Conservation (phyloP, 148 eudicot genomes). For the Rhododendron henanense region DNA sequence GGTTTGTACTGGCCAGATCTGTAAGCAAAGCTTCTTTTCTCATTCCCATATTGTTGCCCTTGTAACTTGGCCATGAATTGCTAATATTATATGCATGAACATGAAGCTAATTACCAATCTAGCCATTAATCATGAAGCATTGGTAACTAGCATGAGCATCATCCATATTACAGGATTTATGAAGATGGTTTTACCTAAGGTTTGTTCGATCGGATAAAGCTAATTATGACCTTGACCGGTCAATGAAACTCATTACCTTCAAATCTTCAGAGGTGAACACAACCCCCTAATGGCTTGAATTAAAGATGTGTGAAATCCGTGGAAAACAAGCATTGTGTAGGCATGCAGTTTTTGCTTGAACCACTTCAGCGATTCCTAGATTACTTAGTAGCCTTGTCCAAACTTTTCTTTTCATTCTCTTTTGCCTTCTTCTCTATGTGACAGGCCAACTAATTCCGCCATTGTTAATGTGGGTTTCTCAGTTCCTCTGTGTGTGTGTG, state of each 20-base stretch:
- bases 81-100: not conserved
- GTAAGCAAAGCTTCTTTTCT: not conserved
- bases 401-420: not conserved
- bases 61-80: not conserved
- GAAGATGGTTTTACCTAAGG: not conserved
- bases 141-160: constrained; percentile 1
- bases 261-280: not conserved
- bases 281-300: not conserved
- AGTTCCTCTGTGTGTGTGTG: not conserved
- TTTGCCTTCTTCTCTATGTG: not conserved
- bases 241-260: not conserved
- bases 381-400: not conserved
- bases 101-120: not conserved
- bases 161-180: not conserved
- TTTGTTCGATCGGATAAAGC: not conserved
- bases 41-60: not conserved
- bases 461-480: not conserved
- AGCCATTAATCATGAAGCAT: not conserved
- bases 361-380: not conserved
- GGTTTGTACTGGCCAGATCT: constrained; percentile 29
- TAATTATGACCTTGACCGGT: not conserved
- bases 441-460: not conserved
- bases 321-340: not conserved
- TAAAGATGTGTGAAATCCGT: not conserved
- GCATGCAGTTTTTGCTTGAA: not conserved